Base-by-base conservation (phyloP, 805 yeast genomes). In the Starmerella asiatica region DNA sequence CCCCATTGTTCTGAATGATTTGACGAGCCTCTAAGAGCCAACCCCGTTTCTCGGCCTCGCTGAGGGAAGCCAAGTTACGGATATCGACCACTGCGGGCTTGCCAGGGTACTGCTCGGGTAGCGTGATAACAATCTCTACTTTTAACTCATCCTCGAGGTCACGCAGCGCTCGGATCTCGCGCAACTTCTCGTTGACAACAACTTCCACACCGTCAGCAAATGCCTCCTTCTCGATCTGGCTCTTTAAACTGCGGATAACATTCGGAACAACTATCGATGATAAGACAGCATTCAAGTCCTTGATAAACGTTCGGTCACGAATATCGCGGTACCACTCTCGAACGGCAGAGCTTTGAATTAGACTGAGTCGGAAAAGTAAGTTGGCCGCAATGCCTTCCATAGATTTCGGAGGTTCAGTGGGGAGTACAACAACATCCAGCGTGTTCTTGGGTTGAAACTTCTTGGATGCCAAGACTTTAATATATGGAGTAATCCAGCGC, bases 11-110 rank as follows among this genome's bases (percentile, higher is more conserved):
- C 65, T 50, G 70, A 43, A 79, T 69, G 2, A 83, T 76, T 42
- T 85, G 71, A 55, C 85, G 94, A 3, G 94, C 83, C 4, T 95
- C 86, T 57, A 88, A 65, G 16, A 88, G 62, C 97, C 97, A 91
- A 2, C 94, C 84, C 50, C 83, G 79, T 94, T 95, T 86, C 59
- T 82, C 85, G 45, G 73, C 75, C 51, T 88, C 97, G 47, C 79
- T 81, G 14, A 88, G 93, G 17, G 97, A 97, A 26, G 84, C 69
- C 0, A 84, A 73, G 3, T 95, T 96, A 34, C 72, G 73, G 1
- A 91, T 85, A 7, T 65, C 63, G 8, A 91, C 77, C 47, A 73
- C 77, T 2, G 75, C 70, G 31, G 88, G 68, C 8, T 45, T 46
- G 17, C 45, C 49, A 1, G 99, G 99, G 51, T 75, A 91, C 29